Percentiles rank a stretch among this genome's conserved stretches.
These are phyloP conservation scores for Moniliella sp. DNA, from an alignment of 1,284 basidiomycete genomes.

Conservation along the genomic window DNA sequence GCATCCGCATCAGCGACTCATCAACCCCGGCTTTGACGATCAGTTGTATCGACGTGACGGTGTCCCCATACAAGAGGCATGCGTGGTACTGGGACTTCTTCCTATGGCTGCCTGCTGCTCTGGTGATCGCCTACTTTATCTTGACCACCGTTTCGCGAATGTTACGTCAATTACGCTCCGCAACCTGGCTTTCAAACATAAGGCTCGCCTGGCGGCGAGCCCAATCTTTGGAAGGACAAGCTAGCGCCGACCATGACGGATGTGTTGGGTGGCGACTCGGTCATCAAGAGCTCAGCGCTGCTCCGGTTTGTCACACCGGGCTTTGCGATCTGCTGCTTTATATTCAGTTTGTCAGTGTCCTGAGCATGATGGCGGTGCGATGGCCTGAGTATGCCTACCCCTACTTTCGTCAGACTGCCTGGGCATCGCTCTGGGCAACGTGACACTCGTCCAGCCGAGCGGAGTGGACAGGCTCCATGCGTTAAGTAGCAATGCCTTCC, in stretches of 20 bases:
- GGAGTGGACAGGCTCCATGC: slow-evolving; percentile 1
- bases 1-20: slow-evolving; percentile 63
- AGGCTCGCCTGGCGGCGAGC: slow-evolving; percentile 18
- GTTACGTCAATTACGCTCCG: slow-evolving; percentile 11
- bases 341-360: slow-evolving; percentile 51
- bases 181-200: slow-evolving; percentile 12
- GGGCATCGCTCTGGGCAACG: slow-evolving; percentile 33
- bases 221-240: slow-evolving; percentile 16
- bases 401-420: slow-evolving; percentile 20
- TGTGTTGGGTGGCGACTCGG: slow-evolving; percentile 69
- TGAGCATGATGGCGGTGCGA: slow-evolving; percentile 74
- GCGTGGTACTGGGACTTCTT: slow-evolving; percentile 53
- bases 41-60: slow-evolving; percentile 55
- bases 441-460: slow-evolving; percentile 10
- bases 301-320: slow-evolving; percentile 81
- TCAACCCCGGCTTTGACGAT: slow-evolving; percentile 46
- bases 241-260: slow-evolving; percentile 41
- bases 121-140: slow-evolving; percentile 60
- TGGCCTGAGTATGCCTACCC: slow-evolving; percentile 77
- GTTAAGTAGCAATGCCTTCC: neutral
- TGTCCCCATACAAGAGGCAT: slow-evolving; percentile 50
- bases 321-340: slow-evolving; percentile 70
- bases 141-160: slow-evolving; percentile 53
- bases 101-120: slow-evolving; percentile 57
- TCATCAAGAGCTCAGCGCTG: slow-evolving; percentile 62